These are phyloP conservation scores for Colletotrichum acutatum DNA, from an alignment of 2,329 filamentous ascomycete species.

Conservation along the genomic window DNA sequence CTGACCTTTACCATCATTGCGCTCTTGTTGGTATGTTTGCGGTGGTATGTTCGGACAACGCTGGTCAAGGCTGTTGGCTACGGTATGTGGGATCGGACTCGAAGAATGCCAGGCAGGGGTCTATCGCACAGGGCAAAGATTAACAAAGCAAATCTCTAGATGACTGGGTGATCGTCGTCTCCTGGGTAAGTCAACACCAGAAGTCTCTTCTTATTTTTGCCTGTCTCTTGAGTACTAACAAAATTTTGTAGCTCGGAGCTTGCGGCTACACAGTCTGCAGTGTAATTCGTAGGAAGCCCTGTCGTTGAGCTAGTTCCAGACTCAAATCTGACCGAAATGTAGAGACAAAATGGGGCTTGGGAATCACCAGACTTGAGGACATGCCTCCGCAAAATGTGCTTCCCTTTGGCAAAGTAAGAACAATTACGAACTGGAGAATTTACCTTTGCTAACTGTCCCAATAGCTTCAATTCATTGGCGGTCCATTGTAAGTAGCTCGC, in stretches of 20 bases:
- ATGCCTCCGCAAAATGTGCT: slow-evolving; percentile 50
- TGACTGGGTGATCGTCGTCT: slow-evolving; percentile 37
- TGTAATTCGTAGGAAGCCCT: slow-evolving; percentile 46
- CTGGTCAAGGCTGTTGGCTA: slow-evolving; percentile 48
- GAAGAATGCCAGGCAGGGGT: neutral
- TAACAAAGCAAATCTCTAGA: slow-evolving; percentile 19
- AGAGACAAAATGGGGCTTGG: slow-evolving; percentile 58
- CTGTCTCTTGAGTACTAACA: neutral
- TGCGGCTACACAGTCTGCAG: slow-evolving; percentile 49
- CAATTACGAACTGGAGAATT: fast-evolving
- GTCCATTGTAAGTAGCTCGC: slow-evolving; percentile 49
- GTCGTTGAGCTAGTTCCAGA: neutral
- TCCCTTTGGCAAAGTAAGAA: slow-evolving; percentile 47
- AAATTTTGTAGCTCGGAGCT: slow-evolving; percentile 39
- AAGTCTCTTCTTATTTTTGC: neutral
- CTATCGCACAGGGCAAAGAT: neutral
- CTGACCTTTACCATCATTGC: slow-evolving; percentile 44
- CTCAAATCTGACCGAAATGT: neutral
- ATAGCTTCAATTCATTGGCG: slow-evolving; percentile 52
- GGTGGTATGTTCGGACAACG: slow-evolving; percentile 46
- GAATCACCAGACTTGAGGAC: slow-evolving; percentile 46
- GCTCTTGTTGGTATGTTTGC: slow-evolving; percentile 44
- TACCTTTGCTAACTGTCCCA: neutral
- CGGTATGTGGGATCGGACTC: slow-evolving; percentile 19
- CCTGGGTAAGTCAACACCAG: slow-evolving; percentile 41